Conservation (phyloP, 495 filamentous ascomycete genomes). For the Hypoxylon crocopeplum region DNA sequence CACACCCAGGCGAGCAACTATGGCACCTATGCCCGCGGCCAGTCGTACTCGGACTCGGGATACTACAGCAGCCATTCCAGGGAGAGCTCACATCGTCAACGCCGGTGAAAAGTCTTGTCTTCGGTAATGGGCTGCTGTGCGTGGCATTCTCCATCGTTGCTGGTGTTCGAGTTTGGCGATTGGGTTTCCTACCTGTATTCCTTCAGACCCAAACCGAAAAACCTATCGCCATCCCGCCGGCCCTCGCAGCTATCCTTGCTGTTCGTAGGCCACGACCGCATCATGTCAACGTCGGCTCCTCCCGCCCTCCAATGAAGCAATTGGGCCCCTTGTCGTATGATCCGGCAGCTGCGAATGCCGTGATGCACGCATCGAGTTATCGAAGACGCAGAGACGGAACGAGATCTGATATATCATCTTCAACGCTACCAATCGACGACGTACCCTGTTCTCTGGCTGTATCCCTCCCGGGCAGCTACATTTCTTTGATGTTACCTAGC, state of each 20-base stretch:
- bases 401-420: constrained; percentile 5
- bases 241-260: constrained; percentile 58
- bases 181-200: constrained; percentile 60
- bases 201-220: constrained; percentile 49
- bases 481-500: constrained; percentile 18
- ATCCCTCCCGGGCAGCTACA: constrained; percentile 15
- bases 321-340: constrained; percentile 26
- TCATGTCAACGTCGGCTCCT: constrained; percentile 54
- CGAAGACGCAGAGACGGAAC: constrained; percentile 34
- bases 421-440: constrained; percentile 5
- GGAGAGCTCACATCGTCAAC: constrained; percentile 48
- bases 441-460: constrained; percentile 1
- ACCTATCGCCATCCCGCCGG: constrained; percentile 45
- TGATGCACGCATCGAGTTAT: constrained; percentile 25
- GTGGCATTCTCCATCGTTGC: constrained; percentile 54
- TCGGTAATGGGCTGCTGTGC: constrained; percentile 56
- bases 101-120: constrained; percentile 62
- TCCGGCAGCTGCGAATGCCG: constrained; percentile 24
- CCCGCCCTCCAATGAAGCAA: constrained; percentile 36
- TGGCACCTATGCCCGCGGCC: constrained; percentile 29
- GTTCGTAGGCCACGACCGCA: constrained; percentile 55
- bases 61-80: constrained; percentile 57
- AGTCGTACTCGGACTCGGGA: constrained; percentile 59
- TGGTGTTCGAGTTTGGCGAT: constrained; percentile 51
- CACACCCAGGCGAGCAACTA: constrained; percentile 58